Base-by-base conservation (phyloP, 495 filamentous ascomycete species). In the Sabuloglossum arenarium region DNA sequence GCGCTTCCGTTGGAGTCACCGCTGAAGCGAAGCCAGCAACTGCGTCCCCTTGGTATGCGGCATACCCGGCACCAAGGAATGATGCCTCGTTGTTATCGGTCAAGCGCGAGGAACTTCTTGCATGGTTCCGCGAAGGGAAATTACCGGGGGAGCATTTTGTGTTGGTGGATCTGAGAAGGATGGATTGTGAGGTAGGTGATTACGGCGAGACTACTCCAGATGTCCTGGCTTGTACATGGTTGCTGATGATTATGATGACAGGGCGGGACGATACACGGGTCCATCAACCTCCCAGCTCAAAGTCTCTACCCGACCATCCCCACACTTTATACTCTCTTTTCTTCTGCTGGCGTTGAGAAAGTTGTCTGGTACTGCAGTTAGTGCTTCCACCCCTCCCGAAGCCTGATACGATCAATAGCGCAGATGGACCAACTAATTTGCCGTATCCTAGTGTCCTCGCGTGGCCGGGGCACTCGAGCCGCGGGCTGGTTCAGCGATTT, bases 281-380 rank as follows among this genome's bases (percentile, higher is more conserved):
- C 82, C 6, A 68, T 87, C 64, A 87, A 86, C 62, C 73, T 87
- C 4, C 82, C 83, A 0, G 82, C 81, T 0, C 81, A 86, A 60
- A 79, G 71, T 59, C 67, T 86, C 0, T 78, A 77, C 55, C 72
- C 72, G 0, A 75, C 74, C 3, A 65, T 85, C 0, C 74, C 80
- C 0, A 65, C 73, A 0, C 53, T 86, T 11, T 82, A 84, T 60
- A 61, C 61, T 6, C 53, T 84, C 16, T 69, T 82, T 50, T 68
- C 67, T 21, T 67, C 63, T 5, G 75, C 76, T 0, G 70, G 69
- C 0, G 61, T 79, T 1, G 62, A 65, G 24, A 67, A 67, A 52
- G 73, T 83, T 9, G 73, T 86, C 43, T 87, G 78, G 69, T 86
- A 80, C 60, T 86, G 84, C 59, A 75, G 83, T 85, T 61, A 54